phyloP scores from a whole-genome alignment of 2,329 filamentous ascomycete species.

The Penicillium paneum region DNA sequence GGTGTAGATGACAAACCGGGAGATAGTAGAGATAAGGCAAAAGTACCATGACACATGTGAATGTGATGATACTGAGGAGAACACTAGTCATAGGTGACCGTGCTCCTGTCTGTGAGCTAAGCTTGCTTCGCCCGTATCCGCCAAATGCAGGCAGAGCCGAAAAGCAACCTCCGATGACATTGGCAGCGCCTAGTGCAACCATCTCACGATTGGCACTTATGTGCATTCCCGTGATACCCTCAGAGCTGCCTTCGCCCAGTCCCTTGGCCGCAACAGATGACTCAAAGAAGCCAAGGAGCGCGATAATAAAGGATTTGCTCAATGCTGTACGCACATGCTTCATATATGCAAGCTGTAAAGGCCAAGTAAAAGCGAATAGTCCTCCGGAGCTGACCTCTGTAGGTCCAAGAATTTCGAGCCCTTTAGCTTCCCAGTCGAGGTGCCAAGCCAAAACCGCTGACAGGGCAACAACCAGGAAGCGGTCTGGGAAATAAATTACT shows the following conservation, averaged over 20 bases:
- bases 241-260: constrained; percentile 60
- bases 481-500: constrained; percentile 87
- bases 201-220: constrained; percentile 90
- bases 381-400: constrained; percentile 69
- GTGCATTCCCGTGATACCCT: constrained; percentile 72
- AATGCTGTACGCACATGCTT: constrained; percentile 80
- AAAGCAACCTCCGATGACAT: constrained; percentile 87
- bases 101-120: constrained; percentile 88
- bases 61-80: constrained; percentile 75
- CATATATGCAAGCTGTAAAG: constrained; percentile 73
- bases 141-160: constrained; percentile 92
- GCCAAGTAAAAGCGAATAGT: constrained; percentile 79
- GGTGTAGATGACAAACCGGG: constrained; percentile 61
- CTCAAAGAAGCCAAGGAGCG: constrained; percentile 96
- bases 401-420: constrained; percentile 78
- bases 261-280: constrained; percentile 95
- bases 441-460: constrained; percentile 76
- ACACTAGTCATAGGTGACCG: constrained; percentile 92
- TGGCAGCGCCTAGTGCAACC: constrained; percentile 84
- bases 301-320: constrained; percentile 88
- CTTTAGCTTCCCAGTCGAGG: constrained; percentile 73
- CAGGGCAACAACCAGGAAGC: constrained; percentile 81
- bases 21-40: constrained; percentile 92
- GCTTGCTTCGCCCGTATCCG: constrained; percentile 92
- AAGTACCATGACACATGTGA: constrained; percentile 76